Evolutionary conservation across 2,329 filamentous ascomycete species (phyloP).

Genomic region (Trichoderma koningiopsis): DNA sequence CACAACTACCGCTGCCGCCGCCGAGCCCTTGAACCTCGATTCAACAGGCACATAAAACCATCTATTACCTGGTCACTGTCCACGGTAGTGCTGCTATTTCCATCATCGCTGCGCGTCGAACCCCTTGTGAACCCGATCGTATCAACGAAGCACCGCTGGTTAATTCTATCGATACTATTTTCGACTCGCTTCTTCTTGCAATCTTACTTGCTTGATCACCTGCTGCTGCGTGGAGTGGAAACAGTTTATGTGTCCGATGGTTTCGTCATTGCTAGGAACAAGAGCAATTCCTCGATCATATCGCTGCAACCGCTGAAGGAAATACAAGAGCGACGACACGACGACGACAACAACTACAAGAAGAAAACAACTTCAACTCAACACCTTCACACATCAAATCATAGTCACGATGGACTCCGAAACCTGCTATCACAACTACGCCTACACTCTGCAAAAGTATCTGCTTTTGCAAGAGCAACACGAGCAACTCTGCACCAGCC

Average conservation of each 20-base stretch:
- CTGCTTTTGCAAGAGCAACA: constrained; percentile 57
- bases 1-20: not conserved
- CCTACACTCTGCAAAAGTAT: constrained; percentile 57
- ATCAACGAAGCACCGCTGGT: not conserved
- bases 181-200: not conserved
- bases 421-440: constrained; percentile 42
- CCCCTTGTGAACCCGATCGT: constrained; percentile 11
- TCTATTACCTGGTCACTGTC: not conserved
- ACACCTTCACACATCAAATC: not conserved
- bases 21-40: constrained; percentile 4
- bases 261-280: constrained; percentile 32
- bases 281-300: constrained; percentile 26
- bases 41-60: not conserved
- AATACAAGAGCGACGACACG: constrained; percentile 26
- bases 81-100: not conserved
- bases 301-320: constrained; percentile 25
- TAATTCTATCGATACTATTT: not conserved
- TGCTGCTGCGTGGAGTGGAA: constrained; percentile 15
- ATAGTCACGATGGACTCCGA: constrained; percentile 35
- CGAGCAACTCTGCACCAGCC: constrained; percentile 53
- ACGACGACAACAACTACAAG: not conserved
- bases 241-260: constrained; percentile 34
- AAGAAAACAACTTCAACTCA: not conserved
- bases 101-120: constrained; percentile 11
- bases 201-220: constrained; percentile 4